Percentiles rank a stretch among this genome's conserved stretches.
These are phyloP conservation scores for Corylus heterophylla DNA, from an alignment of 306 rosid genomes.

Conservation along the genomic window DNA sequence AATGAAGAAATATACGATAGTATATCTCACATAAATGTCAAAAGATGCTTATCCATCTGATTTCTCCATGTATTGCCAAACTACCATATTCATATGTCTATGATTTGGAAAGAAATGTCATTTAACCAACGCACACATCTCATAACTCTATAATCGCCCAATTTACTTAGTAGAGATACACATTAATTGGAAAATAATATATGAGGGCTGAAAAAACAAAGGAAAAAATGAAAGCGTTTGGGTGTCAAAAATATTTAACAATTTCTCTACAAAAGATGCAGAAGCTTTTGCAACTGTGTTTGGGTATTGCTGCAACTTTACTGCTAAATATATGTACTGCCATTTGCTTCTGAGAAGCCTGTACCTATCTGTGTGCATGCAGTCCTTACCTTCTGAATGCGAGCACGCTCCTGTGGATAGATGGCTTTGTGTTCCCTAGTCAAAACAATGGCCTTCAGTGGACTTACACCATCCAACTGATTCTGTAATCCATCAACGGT, in stretches of 20 bases:
- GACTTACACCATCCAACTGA: slow-evolving; percentile 43
- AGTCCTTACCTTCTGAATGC: slow-evolving; percentile 76
- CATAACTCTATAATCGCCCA: neutral
- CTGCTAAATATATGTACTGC: neutral
- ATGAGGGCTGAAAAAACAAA: neutral
- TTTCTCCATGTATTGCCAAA: too few relatives aligned
- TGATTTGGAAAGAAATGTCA: neutral
- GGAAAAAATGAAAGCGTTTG: neutral
- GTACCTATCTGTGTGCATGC: slow-evolving; percentile 1
- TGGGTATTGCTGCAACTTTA: neutral
- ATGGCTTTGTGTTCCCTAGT: slow-evolving; percentile 92
- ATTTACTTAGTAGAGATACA: neutral
- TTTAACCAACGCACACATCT: neutral
- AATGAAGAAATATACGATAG: neutral
- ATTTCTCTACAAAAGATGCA: neutral
- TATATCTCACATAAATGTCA: too few relatives aligned
- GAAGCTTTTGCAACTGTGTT: neutral
- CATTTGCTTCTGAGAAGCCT: neutral
- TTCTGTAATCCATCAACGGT: slow-evolving; percentile 41
- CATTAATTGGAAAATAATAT: neutral
- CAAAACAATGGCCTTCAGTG: slow-evolving; percentile 80
- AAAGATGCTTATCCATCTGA: too few relatives aligned
- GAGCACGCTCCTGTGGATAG: slow-evolving; percentile 82
- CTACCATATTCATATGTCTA: too few relatives aligned
- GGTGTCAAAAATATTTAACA: neutral